These are phyloP conservation scores for Cudoniella acicularis DNA, from an alignment of 495 filamentous ascomycete genomes.

Conservation along the genomic window DNA sequence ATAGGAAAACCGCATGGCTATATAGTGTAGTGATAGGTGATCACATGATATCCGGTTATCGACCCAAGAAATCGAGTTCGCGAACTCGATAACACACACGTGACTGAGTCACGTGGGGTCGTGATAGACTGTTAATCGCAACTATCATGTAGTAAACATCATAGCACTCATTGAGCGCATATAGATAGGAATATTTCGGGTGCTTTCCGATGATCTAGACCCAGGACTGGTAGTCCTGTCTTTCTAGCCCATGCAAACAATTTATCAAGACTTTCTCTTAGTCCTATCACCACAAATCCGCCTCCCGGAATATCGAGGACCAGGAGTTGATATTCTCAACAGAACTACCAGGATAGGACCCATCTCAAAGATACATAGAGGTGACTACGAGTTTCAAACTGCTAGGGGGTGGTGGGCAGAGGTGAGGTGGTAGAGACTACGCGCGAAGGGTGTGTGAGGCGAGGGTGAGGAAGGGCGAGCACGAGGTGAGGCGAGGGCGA, in stretches of 20 bases:
- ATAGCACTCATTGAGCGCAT: slow-evolving; percentile 92
- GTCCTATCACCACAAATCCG: slow-evolving; percentile 94
- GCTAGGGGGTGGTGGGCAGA: background rate
- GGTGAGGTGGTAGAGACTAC: background rate
- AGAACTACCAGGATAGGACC: background rate
- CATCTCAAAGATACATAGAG: background rate
- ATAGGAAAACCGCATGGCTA: no score
- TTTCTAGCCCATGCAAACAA: slow-evolving; percentile 84
- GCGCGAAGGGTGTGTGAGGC: background rate
- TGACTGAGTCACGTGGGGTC: no score
- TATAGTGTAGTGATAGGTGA: no score
- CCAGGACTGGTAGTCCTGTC: slow-evolving; percentile 78
- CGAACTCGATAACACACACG: no score
- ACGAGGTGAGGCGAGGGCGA: background rate
- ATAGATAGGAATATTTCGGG: slow-evolving; percentile 94
- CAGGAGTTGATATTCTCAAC: background rate
- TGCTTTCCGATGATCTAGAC: slow-evolving; percentile 90
- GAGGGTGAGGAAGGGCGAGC: background rate
- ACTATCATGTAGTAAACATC: slow-evolving; percentile 87
- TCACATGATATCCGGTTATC: no score
- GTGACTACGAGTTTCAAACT: background rate
- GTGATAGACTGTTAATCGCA: no score
- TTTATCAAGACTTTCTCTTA: slow-evolving; percentile 86
- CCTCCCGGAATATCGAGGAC: slow-evolving; percentile 90
- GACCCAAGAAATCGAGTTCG: no score